Percentiles rank a stretch among this genome's conserved stretches.
These are phyloP conservation scores for Drosera capensis DNA, from an alignment of 148 eudicot genomes.

Conservation along the genomic window DNA sequence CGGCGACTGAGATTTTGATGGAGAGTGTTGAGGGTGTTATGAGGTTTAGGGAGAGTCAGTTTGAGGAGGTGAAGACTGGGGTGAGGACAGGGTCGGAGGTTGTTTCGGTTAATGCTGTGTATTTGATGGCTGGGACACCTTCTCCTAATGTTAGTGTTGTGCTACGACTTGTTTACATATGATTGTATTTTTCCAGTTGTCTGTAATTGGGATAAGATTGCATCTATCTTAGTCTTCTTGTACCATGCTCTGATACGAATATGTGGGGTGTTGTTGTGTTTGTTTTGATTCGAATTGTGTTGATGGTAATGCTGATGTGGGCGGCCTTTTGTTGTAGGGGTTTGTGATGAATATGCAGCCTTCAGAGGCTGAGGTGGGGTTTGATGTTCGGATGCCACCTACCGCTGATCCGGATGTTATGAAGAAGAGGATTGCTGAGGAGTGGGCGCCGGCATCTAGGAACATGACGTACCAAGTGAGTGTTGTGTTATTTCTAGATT, in stretches of 20 bases:
- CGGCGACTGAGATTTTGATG: conserved; percentile 84
- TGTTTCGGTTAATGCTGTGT: conserved; percentile 74
- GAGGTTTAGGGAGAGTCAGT: conserved; percentile 54
- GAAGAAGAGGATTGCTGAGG: conserved; percentile 52
- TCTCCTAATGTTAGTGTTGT: conserved; percentile 31
- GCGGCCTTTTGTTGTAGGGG: conserved; percentile 43
- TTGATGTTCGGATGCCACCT: conserved; percentile 64
- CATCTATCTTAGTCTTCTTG: no score
- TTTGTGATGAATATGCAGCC: conserved; percentile 98
- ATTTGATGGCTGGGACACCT: conserved; percentile 59
- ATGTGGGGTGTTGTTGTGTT: not conserved
- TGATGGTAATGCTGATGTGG: no score
- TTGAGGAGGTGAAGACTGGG: conserved; percentile 67
- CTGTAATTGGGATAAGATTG: conserved; percentile 2
- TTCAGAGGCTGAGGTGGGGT: conserved; percentile 89
- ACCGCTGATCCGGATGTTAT: conserved; percentile 45
- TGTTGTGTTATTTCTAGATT: not conserved
- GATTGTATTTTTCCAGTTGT: not conserved
- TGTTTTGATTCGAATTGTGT: conserved; percentile 3
- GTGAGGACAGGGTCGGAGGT: conserved; percentile 52
- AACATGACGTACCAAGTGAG: conserved; percentile 72
- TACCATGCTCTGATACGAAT: no score
- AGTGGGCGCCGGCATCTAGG: conserved; percentile 94
- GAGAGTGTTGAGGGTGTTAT: conserved; percentile 53
- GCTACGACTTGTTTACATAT: no score